Conservation (phyloP, 495 filamentous ascomycete genomes). For the Daldinia childiae region DNA sequence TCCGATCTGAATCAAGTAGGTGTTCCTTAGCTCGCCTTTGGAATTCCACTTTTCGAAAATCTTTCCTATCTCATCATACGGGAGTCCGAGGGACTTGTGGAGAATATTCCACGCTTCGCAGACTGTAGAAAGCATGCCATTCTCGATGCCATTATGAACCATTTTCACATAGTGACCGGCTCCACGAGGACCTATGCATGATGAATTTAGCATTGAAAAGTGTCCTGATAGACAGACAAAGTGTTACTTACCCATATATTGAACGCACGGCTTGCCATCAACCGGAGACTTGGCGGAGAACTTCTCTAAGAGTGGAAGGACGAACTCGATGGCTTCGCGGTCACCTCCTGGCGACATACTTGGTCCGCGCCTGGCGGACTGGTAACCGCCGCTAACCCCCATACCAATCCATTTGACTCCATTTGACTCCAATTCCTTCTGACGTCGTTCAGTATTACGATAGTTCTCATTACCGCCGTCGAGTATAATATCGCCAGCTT, state of each 20-base stretch:
- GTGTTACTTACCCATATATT: slow-evolving; percentile 31
- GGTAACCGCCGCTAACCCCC: slow-evolving; percentile 76
- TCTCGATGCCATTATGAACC: slow-evolving; percentile 81
- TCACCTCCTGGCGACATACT: slow-evolving; percentile 74
- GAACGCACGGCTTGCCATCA: slow-evolving; percentile 69
- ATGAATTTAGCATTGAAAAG: neutral
- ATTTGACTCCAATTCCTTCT: slow-evolving; percentile 62
- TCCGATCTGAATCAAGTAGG: slow-evolving; percentile 71
- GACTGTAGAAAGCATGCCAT: slow-evolving; percentile 64
- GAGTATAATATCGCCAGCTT: slow-evolving; percentile 73
- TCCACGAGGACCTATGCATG: slow-evolving; percentile 59
- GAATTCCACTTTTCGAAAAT: slow-evolving; percentile 70
- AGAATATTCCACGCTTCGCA: slow-evolving; percentile 75
- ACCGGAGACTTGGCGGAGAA: slow-evolving; percentile 31
- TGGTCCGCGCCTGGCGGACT: slow-evolving; percentile 70
- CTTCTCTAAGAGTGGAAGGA: slow-evolving; percentile 70
- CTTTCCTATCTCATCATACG: slow-evolving; percentile 68
- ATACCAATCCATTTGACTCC: slow-evolving; percentile 73
- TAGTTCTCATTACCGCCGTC: slow-evolving; percentile 79
- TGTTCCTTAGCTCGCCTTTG: slow-evolving; percentile 65
- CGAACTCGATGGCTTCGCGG: slow-evolving; percentile 62
- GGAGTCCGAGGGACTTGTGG: slow-evolving; percentile 65
- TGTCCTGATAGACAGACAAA: no score
- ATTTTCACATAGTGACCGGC: slow-evolving; percentile 81
- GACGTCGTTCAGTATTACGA: slow-evolving; percentile 70